These are phyloP conservation scores for Histomonas meleagridis DNA, from an alignment of 208 protist genomes.

Conservation along the genomic window DNA sequence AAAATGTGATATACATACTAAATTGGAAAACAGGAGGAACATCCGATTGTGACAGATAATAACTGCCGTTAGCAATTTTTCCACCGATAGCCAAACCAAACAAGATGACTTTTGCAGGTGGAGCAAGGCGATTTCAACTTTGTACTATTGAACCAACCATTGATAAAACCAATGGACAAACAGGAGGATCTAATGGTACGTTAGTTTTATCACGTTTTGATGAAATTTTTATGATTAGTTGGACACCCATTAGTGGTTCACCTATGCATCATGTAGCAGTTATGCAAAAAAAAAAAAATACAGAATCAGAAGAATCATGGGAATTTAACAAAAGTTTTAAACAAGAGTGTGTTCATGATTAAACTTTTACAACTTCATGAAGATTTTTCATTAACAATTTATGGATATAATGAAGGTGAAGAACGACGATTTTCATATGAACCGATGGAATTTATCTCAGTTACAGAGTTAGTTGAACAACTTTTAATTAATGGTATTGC, in stretches of 20 bases:
- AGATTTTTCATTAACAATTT: not conserved
- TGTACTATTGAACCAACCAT: conserved; percentile 22
- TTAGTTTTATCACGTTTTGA: not conserved
- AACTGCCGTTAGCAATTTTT: too few relatives aligned
- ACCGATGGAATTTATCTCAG: not conserved
- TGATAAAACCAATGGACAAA: not conserved
- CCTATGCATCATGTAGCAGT: too few relatives aligned
- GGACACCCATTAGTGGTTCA: not conserved
- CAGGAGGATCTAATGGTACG: not conserved
- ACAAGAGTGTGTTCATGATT: too few relatives aligned
- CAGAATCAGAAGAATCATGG: too few relatives aligned
- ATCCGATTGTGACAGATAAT: too few relatives aligned
- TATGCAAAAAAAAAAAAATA: too few relatives aligned
- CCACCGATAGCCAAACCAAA: too few relatives aligned
- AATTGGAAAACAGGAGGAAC: too few relatives aligned
- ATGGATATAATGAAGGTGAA: not conserved
- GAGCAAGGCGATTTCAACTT: not conserved
- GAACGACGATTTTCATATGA: not conserved
- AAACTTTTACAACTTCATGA: conserved; percentile 6
- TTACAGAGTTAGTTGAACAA: conserved; percentile 19
- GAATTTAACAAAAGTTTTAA: too few relatives aligned
- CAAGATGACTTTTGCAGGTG: not conserved
- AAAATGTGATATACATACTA: too few relatives aligned
- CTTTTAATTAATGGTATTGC: conserved; percentile 19
- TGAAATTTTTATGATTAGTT: conserved; percentile 2